Evolutionary conservation across 1,284 basidiomycete genomes (phyloP), one percentile per base, ranked within the genome.

Genomic region (Malassezia cuniculi): DNA sequence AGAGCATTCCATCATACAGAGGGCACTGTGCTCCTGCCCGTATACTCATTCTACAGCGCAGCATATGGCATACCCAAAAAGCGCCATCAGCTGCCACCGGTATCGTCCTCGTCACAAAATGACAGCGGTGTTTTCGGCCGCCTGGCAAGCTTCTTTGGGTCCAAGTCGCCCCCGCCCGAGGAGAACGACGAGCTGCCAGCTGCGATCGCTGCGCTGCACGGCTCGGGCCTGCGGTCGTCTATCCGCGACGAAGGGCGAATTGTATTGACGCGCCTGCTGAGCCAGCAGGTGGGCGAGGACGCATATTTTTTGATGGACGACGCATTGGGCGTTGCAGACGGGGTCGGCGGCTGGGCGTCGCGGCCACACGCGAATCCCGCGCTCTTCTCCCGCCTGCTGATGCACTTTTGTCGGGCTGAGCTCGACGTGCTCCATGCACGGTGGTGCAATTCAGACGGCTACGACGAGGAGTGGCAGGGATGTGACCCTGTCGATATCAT

Each of bases 291-390:
- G 6, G 83, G 82, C 36, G 82, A 86, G 60, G 82, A 85, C 57
- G 80, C 81, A 7, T 89, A 86, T 63, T 87, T 89, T 51, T 71
- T 87, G 4, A 72, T 78, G 7, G 75, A 66, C 3, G 82, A 85
- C 54, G 81, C 82, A 5, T 78, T 87, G 69, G 85, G 84, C 12
- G 80, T 87, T 3, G 83, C 84, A 8, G 84, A 87, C 60, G 84
- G 84, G 21, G 85, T 87, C 0, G 85, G 85, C 1, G 85, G 85
- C 2, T 87, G 84, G 83, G 74, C 78, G 1, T 61, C 66, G n/a
- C 73, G 66, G 55, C 68, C 65, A 20, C 69, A 68, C 6, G 69
- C 70, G 3, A 70, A 61, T 73, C 80, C 79, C 34, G 84, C 83
- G 1, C 72, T 85, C 10, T 86, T 85, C 60, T 81, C 84, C 1